Evolutionary conservation across 768 basidiomycete species (phyloP).

Genomic region (Hericium alpestre): DNA sequence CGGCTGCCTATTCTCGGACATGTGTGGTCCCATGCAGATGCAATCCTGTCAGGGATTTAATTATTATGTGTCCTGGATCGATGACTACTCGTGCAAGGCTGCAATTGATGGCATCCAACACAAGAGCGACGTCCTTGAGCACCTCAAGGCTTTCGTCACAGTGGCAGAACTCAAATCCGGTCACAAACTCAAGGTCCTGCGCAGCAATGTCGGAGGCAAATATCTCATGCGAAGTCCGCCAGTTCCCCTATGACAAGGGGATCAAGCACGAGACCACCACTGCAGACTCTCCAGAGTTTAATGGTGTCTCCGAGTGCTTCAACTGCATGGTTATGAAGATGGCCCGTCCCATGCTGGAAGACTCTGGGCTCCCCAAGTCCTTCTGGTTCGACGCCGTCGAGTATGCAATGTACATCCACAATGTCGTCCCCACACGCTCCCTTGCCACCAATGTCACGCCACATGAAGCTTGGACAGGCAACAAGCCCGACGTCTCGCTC

Average conservation of each 20-base stretch:
- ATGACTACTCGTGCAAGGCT: constrained; percentile 13
- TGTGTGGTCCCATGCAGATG: constrained; percentile 15
- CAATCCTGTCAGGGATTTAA: not conserved
- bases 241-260: constrained; percentile 7
- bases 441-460: constrained; percentile 10
- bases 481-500: constrained; percentile 6
- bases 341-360: constrained; percentile 9
- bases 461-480: constrained; percentile 6
- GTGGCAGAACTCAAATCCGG: constrained; percentile 9
- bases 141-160: constrained; percentile 11
- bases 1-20: constrained; percentile 11
- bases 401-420: constrained; percentile 10
- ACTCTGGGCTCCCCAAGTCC: not conserved
- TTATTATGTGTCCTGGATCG: constrained; percentile 16
- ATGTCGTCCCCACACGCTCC: not conserved
- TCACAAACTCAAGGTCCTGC: constrained; percentile 11
- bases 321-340: constrained; percentile 12
- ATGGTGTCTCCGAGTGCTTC: constrained; percentile 15
- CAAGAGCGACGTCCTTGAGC: constrained; percentile 6
- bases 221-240: constrained; percentile 5
- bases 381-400: constrained; percentile 13
- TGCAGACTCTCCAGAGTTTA: constrained; percentile 9
- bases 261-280: constrained; percentile 15
- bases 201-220: constrained; percentile 18
- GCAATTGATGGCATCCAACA: constrained; percentile 7